Evolutionary conservation across 2,329 filamentous ascomycete species (phyloP), one percentile per base, ranked within the genome.

Genomic region (Paecilomyces dactylethromorphus): DNA sequence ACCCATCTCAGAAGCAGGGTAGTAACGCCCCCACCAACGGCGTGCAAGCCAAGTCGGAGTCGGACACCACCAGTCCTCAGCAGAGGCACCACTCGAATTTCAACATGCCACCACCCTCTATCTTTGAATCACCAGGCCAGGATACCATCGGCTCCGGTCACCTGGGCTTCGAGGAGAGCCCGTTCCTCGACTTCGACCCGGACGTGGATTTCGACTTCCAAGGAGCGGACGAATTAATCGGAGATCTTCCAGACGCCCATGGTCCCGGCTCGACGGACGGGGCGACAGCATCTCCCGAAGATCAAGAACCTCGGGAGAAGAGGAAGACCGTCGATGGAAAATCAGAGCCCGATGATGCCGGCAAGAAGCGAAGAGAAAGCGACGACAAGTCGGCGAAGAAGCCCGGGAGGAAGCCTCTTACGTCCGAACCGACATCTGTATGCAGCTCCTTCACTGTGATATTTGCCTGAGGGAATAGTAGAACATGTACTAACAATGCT

Each of bases 371-470:
- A 64, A 85, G 90, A 60, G 92, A 96, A 75, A 86, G 88, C 59
- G 87, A 91, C 58, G 91, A 92, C 52, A 96, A 94, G 77, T 82
- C 87, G 51, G 86, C 91, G 24, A 97, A 97, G 85, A 99, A 97
- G 78, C 93, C 94, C 3, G 94, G 94, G 55, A 86, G 94, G 63
- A 99, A 99, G 81, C 94, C 93, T 21, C 81, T 97, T 68, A 97
- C 91, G 54, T 95, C 91, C 22, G 94, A 97, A 75, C 94, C 94
- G 24, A 97, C 90, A 66, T 94, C 92, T 65, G 93, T 97, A 87
- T 80, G 92, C 85, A 60, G 7, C 45, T 52, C 51, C 12, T 59
- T 35, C 49, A 51, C 21, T 4, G 33, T 57, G 21, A 6, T 21
- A 10, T 49, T 18, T 53, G 18, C 56, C 60, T 57, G 45, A 33